Base-by-base conservation (phyloP, 371 early-diverging fungal genomes). In the Gilbertella persicaria region DNA sequence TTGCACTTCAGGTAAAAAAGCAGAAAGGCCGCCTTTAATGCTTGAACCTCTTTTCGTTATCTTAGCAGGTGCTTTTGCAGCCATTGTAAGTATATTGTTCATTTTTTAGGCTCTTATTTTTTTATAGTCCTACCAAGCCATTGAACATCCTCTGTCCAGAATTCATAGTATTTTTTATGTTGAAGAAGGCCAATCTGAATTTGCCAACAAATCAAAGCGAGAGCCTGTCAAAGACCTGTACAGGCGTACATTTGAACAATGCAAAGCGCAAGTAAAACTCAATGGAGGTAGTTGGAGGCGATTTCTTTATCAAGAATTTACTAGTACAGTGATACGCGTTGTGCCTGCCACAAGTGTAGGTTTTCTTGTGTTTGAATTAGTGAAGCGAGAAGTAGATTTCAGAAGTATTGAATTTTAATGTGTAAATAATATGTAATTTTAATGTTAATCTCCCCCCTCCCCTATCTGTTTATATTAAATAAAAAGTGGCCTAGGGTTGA, bases 311-410 rank as follows among this genome's bases (percentile, higher is more conserved):
- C 68, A 80, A 21, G 89, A 83, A 25, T 89, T 88, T 71, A 75
- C 70, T 1, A 66, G 71, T 10, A 88, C 88, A 0, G 78, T 88
- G 7, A 52, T 87, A 30, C 72, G 86, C 28, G 82, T 86, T 3
- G 80, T 87, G 0, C 90, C 90, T 4, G 90, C 90, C 0, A 86
- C 90, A 7, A 86, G 87, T 50, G 65, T 84, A 1, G 90, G 90
- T 1, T 86, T 89, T 36, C 51, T 89, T 14, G 85, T 85, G 9
- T 89, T 88, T 69, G 90, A 89, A 61, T 46, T 89, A 14, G 80
- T 89, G 24, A 89, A 89, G 49, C 71, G 79, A 5, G 80, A 82
- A 50, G 62, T 85, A 37, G 84, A 85, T 58, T 76, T 76, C 52
- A 61, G 73, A 53, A 73, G 73, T 41, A 57, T 66, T 17, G 60